Percentiles rank a stretch among this genome's conserved stretches.
These are phyloP conservation scores for Neurospora sp. DNA, from an alignment of 2,329 filamentous ascomycete species.

Conservation along the genomic window DNA sequence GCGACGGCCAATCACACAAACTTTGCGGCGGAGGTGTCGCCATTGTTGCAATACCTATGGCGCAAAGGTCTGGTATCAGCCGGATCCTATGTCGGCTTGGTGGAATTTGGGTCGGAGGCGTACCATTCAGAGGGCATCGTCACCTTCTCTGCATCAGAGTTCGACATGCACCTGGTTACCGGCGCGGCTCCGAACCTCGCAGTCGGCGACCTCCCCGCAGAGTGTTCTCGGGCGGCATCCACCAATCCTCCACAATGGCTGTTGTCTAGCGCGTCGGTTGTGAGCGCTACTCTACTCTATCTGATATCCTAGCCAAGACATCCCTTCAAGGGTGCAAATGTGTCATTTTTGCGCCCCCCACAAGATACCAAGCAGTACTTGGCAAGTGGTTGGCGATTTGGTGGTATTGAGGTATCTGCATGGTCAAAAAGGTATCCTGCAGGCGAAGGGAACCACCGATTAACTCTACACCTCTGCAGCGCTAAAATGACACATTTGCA, in stretches of 20 bases:
- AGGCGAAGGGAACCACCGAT: too few species aligned
- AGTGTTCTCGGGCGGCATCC: slow-evolving; percentile 5
- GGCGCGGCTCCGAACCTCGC: slow-evolving; percentile 12
- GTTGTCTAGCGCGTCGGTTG: slow-evolving; percentile 6
- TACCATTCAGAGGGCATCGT: slow-evolving; percentile 21
- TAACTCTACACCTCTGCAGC: too few species aligned
- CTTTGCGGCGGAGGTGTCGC: slow-evolving; percentile 23
- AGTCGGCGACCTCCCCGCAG: slow-evolving; percentile 4
- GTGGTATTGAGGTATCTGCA: too few species aligned
- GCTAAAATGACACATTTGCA: too few species aligned
- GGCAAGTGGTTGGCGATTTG: too few species aligned
- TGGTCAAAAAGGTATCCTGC: too few species aligned
- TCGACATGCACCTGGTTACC: slow-evolving; percentile 16
- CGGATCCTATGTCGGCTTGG: slow-evolving; percentile 19
- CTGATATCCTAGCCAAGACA: background rate
- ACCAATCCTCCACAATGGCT: slow-evolving; percentile 4
- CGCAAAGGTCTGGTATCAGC: slow-evolving; percentile 20
- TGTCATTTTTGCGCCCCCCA: too few species aligned
- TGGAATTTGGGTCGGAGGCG: slow-evolving; percentile 24
- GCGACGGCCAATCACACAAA: slow-evolving; percentile 15
- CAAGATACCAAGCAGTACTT: too few species aligned
- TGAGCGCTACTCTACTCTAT: slow-evolving; percentile 7
- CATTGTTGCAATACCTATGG: slow-evolving; percentile 23
- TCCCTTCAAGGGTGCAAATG: too few species aligned
- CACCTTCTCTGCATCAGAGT: slow-evolving; percentile 22